Evolutionary conservation across 768 basidiomycete genomes (phyloP).

Genomic region (Sarcodon aspratus): DNA sequence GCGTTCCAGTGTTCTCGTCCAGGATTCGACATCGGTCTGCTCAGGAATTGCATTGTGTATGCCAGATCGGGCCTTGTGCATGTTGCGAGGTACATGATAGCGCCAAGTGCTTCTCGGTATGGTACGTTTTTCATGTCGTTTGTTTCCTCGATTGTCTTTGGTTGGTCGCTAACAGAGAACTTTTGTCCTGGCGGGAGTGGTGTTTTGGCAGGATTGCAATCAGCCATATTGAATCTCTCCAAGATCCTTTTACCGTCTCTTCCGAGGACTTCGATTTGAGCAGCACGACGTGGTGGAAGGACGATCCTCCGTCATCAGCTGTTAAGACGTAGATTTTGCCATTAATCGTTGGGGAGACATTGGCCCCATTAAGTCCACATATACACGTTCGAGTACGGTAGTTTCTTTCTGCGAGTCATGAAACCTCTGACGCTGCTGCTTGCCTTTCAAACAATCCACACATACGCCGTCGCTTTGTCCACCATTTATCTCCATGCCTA

Average conservation of each 20-base stretch:
- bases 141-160: too few relatives aligned
- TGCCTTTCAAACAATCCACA: too few relatives aligned
- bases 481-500: too few relatives aligned
- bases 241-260: conserved; percentile 7
- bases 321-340: not conserved
- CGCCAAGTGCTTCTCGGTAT: conserved; percentile 9
- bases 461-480: too few relatives aligned
- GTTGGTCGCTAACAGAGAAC: too few relatives aligned
- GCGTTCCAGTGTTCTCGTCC: conserved; percentile 13
- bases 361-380: conserved; percentile 12
- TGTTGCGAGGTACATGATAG: conserved; percentile 19
- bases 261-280: not conserved
- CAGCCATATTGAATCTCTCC: too few relatives aligned
- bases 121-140: too few relatives aligned
- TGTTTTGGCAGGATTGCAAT: too few relatives aligned
- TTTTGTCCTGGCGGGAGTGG: too few relatives aligned
- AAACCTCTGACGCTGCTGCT: too few relatives aligned
- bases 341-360: not conserved
- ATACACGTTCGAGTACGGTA: too few relatives aligned
- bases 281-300: not conserved
- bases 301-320: not conserved
- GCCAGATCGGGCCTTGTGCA: conserved; percentile 23
- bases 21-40: conserved; percentile 12
- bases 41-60: conserved; percentile 13
- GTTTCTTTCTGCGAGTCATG: too few relatives aligned